Base-by-base conservation (phyloP, 169 alveolate species). In the Nephromyces sp. region DNA sequence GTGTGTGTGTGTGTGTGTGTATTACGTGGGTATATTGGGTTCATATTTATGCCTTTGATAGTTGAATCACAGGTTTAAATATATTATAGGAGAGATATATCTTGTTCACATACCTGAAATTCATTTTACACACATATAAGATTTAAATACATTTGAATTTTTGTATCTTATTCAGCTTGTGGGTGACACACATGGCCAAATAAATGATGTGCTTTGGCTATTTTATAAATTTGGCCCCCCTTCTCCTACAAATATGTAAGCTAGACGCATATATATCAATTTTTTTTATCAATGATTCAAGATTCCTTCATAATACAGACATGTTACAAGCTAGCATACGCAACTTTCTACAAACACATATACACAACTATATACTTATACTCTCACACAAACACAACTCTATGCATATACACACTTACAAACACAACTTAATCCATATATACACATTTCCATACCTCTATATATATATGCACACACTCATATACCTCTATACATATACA, bases 171-270 rank as follows among this genome's bases (percentile, higher is more conserved):
- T 52, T 25, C 71, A 75, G 81, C 72, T 75, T 21, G 81, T 75
- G 3, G 95, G 95, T 3, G 95, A 92, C 77, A 83, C 87, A 1
- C 95, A 92, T 83, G 97, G 95, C 3, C 97, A 92, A 80, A 84
- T 90, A 52, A 85, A 89, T 70, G 95, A 92, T 73, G 89, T 92
- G 52, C 79, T 90, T 75, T 90, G 94, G 92, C 79, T 92, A 15
- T 84, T 92, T 78, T 88, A 85, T 82, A 86, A 87, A 70, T 88
- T 87, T 72, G 97, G 97, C 0, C 87, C 89, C 27, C 97, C 97
- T 33, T 84, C 86, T 24, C 80, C 87, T 29, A 90, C 90, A 66
- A 91, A 85, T 80, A 75, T 72, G 83, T 77, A 63, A 22, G 74
- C n/a, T 5, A 62, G 53, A 30, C 65, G 15, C 22, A n/a, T 22